These are phyloP conservation scores for Sorghum bicolor DNA, from an alignment of 176 grass and related monocot genomes.

Conservation along the genomic window DNA sequence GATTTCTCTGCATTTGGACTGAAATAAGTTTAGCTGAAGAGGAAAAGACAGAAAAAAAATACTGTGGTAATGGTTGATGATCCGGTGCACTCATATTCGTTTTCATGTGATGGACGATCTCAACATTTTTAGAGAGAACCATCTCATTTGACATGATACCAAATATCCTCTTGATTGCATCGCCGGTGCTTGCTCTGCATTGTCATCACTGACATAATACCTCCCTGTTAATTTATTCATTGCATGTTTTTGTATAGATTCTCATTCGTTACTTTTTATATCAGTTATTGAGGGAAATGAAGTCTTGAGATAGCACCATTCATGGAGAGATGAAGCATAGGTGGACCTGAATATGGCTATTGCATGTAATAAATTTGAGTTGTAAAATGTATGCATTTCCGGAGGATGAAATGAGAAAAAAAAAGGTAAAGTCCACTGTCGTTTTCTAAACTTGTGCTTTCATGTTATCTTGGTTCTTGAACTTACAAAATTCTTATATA, in stretches of 20 bases:
- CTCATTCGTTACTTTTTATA: not conserved
- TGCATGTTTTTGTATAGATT: not conserved
- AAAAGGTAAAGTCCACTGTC: too few species aligned
- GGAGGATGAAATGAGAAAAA: too few species aligned
- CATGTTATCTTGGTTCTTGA: too few species aligned
- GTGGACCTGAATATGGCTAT: not conserved
- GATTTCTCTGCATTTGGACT: too few species aligned
- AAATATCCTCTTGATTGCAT: not conserved
- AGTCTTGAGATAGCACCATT: not conserved
- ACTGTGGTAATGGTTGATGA: too few species aligned
- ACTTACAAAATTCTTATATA: too few species aligned
- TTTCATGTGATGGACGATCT: not conserved
- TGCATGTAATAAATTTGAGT: too few species aligned
- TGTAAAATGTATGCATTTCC: too few species aligned
- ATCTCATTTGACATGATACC: not conserved
- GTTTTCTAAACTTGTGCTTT: too few species aligned
- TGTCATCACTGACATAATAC: not conserved
- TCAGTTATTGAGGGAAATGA: not conserved
- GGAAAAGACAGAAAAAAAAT: too few species aligned
- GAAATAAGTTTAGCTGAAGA: too few species aligned
- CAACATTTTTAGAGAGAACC: not conserved
- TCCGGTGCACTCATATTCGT: too few species aligned
- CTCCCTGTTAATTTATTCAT: not conserved
- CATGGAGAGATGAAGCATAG: not conserved
- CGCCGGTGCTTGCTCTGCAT: not conserved